Base-by-base conservation (phyloP, 2,329 filamentous ascomycete genomes). In the Plectosphaerella sp. region DNA sequence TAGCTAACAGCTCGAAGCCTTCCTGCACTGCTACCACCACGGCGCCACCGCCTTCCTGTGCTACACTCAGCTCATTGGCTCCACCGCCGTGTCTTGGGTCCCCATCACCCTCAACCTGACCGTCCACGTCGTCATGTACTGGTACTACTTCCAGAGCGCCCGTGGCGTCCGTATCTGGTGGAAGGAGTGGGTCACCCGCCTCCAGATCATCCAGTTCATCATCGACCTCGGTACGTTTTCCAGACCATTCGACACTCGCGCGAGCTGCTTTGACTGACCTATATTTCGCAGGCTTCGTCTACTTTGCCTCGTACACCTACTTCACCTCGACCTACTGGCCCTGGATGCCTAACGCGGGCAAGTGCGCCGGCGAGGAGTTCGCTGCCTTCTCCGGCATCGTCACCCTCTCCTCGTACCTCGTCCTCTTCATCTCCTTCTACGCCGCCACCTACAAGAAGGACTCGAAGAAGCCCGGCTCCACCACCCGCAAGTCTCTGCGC, bases 91-190 rank as follows among this genome's bases (percentile, higher is more conserved):
- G 52, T 96, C 92, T 55, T 97, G 93, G 93, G 90, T 96, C 52
- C 86, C 88, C 57, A 97, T 97, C 69, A 87, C 84, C 50, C 84
- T 97, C 63, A 97, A 97, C 82, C 76, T 97, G 67, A 84, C 84
- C 58, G 93, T 97, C 51, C 93, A 97, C 76, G 93, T 97, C 54
- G 89, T 97, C 69, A 97, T 97, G 93, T 97, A 97, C 87, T 97
- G 92, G 92, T 97, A 97, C 86, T 97, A 97, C 84, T 97, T 97
- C 87, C 93, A 97, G 82, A 93, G 90, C 67, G 92, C 93, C 51
- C 91, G 93, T 62, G 94, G 94, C 62, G 84, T 97, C 72, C 87
- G 87, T 66, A 94, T 97, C 75, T 97, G 92, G 92, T 97, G 93
- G 93, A 97, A 97, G 88, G 91, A 97, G 77, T 97, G 93, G 88